phyloP scores from a whole-genome alignment of 2,329 filamentous ascomycete species.

The Beauveria brongniartii region DNA sequence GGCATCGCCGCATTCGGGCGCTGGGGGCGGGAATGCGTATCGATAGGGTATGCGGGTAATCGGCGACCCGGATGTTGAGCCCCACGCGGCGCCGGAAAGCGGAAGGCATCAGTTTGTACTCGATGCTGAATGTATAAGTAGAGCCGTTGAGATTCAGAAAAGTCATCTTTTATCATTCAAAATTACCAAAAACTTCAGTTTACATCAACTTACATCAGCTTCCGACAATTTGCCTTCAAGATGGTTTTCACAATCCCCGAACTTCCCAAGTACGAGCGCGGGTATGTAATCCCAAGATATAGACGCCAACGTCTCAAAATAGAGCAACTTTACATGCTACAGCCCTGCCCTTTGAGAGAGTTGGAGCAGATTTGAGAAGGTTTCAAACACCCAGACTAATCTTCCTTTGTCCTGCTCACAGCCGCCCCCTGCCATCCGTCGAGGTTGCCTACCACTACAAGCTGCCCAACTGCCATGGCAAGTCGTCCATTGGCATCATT shows the following conservation, averaged over 20 bases:
- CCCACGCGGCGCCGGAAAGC: neutral
- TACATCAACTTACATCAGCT: neutral
- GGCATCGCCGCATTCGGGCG: neutral
- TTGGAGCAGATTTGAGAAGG: neutral
- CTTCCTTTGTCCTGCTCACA: neutral
- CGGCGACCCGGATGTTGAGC: neutral
- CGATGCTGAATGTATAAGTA: neutral
- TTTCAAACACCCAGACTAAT: neutral
- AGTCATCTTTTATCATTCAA: neutral
- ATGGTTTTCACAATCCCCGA: conserved; percentile 9
- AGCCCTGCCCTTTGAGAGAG: neutral
- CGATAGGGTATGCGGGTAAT: conserved; percentile 8
- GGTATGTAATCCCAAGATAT: neutral
- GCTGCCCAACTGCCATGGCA: conserved; percentile 16
- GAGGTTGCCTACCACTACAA: conserved; percentile 15
- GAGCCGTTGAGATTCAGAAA: neutral
- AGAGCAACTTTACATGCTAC: too few relatives aligned
- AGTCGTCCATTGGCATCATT: conserved; percentile 16
- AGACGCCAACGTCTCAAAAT: neutral
- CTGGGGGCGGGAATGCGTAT: neutral
- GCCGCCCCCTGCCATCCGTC: conserved; percentile 5
- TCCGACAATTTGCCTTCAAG: neutral
- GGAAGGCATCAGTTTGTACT: neutral
- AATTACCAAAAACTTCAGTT: neutral
- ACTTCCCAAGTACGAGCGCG: conserved; percentile 8